Evolutionary conservation across 202 grass and related monocot genomes (phyloP).

Genomic region (Setaria viridis): DNA sequence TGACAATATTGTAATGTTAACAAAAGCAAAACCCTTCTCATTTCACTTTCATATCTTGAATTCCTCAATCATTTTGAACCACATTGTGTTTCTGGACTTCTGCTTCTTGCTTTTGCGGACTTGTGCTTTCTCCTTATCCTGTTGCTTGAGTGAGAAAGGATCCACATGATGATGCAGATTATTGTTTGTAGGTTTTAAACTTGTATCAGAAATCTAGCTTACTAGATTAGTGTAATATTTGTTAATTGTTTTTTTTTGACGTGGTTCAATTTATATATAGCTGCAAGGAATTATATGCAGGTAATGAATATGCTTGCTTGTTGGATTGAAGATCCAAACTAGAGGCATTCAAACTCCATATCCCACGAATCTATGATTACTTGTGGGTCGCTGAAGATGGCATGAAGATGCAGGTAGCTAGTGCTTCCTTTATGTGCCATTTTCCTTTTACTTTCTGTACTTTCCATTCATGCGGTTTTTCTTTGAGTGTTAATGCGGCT

Average conservation of each 20-base stretch:
- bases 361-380: constrained; percentile 86
- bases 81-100: neutral
- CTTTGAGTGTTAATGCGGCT: neutral
- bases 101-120: neutral
- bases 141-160: no score
- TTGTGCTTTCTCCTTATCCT: no score
- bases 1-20: no score
- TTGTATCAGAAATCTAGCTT: no score
- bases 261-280: constrained; percentile 6
- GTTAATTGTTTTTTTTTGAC: neutral
- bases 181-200: no score
- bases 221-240: no score
- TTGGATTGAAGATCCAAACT: constrained; percentile 92
- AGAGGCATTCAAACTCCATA: constrained; percentile 91
- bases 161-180: neutral
- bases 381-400: constrained; percentile 98
- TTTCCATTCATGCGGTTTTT: constrained; percentile 62
- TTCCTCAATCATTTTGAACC: neutral
- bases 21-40: no score
- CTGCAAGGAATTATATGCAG: constrained; percentile 46
- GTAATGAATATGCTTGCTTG: constrained; percentile 92
- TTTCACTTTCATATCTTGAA: neutral
- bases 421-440: no score
- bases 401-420: constrained; percentile 96
- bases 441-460: no score